Evolutionary conservation across 306 rosid genomes (phyloP), one percentile per base, ranked within the genome.

Genomic region (Psophocarpus tetragonolobus): DNA sequence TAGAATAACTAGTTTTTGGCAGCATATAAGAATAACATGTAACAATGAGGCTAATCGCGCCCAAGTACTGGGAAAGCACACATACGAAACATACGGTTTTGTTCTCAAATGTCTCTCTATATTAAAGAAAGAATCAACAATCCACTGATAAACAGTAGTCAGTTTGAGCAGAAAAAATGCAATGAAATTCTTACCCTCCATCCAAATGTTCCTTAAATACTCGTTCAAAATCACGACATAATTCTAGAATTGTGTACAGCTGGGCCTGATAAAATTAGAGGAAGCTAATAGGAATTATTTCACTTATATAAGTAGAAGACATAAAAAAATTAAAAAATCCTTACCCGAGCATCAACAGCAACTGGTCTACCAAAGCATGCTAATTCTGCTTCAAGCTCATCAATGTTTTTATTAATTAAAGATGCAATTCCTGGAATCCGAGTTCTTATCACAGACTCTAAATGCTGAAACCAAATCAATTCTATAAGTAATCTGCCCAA

Each of bases 321-420:
- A 56, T 45, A 27, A 30, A 53, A 44, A 54, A 41, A 79, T 38
- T 38, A 38, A 17, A 62, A 23, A 64, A 42, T 58, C 74, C 97
- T 91, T 84, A 95, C 99, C 92, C 99, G 97, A 69, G 97, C 92
- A 81, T 95, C 99, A 82, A 90, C 76, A 15, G 96, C 92, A 81
- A 91, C 86, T 63, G 99, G 97, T 81, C 93, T 82, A 58, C 99
- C 99, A 20, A 95, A 88, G 83, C 74, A 85, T 71, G 90, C 87
- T 87, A 90, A 65, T 85, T 95, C 98, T 4, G 98, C 91, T 82
- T 92, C 96, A 82, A 95, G 99, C 74, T 92, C 99, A 69, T 89
- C 88, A 9, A 95, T 87, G 93, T 81, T 90, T 88, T 85, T 91
- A 87, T 90, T 91, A 47, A 95, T 91, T 76, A 88, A 76, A 80